These are phyloP conservation scores for Solanum tarijense DNA, from an alignment of 257 asterid genomes.

Conservation along the genomic window DNA sequence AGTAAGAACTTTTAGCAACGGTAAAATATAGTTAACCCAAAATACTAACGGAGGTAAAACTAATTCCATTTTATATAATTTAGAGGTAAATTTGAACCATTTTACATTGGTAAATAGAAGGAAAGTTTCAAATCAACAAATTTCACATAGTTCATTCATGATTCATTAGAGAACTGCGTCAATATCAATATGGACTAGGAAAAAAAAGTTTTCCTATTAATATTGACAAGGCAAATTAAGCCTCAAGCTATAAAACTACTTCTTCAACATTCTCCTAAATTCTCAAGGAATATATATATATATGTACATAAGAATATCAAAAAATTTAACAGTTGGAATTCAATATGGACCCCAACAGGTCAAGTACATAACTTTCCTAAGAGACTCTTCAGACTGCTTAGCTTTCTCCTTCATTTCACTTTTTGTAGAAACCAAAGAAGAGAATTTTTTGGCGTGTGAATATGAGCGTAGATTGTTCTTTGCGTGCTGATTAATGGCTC, in stretches of 20 bases:
- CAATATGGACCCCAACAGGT: slow-evolving; percentile 21
- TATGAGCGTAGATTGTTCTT: slow-evolving; percentile 1
- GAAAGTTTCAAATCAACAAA: neutral
- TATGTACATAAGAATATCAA: neutral
- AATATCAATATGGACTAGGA: neutral
- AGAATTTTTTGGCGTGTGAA: no score
- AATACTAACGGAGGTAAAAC: no score
- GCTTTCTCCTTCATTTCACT: neutral
- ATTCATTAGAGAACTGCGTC: neutral
- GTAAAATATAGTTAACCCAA: no score
- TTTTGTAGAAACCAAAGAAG: neutral
- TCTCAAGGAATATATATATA: neutral
- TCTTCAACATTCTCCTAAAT: neutral
- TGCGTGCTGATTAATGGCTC: neutral
- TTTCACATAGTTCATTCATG: neutral
- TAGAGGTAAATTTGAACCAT: neutral
- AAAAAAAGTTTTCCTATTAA: neutral
- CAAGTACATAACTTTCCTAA: slow-evolving; percentile 16
- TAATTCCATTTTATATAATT: no score
- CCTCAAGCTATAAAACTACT: neutral
- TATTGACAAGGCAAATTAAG: neutral
- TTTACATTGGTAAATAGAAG: neutral
- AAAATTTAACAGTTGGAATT: neutral
- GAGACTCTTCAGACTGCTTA: slow-evolving; percentile 13
- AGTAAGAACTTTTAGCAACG: no score